Conservation (phyloP, 2,329 filamentous ascomycete genomes). For the Colletotrichum cordylinicola region DNA sequence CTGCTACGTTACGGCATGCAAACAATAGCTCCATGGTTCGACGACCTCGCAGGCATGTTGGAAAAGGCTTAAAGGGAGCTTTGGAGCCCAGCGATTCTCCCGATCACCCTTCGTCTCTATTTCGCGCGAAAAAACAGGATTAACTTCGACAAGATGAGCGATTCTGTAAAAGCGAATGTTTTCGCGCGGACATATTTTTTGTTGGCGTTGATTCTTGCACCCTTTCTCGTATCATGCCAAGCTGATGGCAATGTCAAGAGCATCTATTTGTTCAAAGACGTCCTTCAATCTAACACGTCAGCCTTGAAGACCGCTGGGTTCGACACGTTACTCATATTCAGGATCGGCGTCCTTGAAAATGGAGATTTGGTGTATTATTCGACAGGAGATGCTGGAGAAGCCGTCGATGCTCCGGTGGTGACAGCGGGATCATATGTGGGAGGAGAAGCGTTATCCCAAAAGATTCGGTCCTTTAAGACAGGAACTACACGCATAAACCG, state of each 20-base stretch:
- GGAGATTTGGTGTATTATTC: conserved; percentile 53
- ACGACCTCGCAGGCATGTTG: not conserved
- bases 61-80: not conserved
- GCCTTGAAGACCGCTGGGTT: conserved; percentile 46
- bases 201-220: not conserved
- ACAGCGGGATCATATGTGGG: conserved; percentile 49
- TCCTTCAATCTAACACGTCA: conserved; percentile 48
- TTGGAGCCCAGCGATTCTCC: not conserved
- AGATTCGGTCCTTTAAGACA: conserved; percentile 43
- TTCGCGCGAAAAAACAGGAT: not conserved
- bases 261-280: conserved; percentile 49
- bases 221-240: not conserved
- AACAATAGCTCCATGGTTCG: not conserved
- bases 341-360: conserved; percentile 45
- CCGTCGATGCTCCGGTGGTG: conserved; percentile 37
- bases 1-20: not conserved
- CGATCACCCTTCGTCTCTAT: not conserved
- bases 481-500: conserved; percentile 37
- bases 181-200: not conserved
- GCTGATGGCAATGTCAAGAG: not conserved
- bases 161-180: not conserved
- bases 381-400: conserved; percentile 41
- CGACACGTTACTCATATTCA: conserved; percentile 48
- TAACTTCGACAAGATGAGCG: not conserved
- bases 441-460: conserved; percentile 51